Evolutionary conservation across 139 green algal genomes (phyloP).

Genomic region (Coelastrella sp.): DNA sequence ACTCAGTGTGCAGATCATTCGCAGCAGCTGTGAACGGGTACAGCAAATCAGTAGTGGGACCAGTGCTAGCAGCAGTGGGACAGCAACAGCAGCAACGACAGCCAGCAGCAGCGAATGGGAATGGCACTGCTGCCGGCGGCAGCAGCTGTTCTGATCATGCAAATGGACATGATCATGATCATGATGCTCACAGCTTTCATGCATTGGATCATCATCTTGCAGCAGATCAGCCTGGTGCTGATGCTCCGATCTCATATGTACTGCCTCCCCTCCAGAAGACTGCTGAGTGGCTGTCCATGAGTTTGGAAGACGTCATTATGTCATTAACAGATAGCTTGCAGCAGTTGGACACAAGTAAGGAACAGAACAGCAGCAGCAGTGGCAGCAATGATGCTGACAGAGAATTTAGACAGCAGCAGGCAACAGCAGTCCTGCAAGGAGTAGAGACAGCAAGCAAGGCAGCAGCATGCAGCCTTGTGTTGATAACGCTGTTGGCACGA

Average conservation of each 20-base stretch:
- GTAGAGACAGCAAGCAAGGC: conserved; percentile 2
- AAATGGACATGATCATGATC: background rate
- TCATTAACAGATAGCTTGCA: background rate
- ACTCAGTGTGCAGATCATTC: conserved; percentile 27
- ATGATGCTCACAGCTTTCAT: background rate
- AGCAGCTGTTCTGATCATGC: background rate
- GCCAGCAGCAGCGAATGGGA: conserved; percentile 10
- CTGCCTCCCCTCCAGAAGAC: conserved; percentile 22
- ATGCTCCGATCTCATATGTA: background rate
- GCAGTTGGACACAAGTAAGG: no score
- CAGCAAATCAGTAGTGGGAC: conserved; percentile 9
- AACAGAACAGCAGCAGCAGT: conserved; percentile 36
- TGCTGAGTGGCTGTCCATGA: conserved; percentile 15
- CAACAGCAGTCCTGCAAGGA: background rate
- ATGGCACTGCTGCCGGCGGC: background rate
- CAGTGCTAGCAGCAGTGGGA: background rate
- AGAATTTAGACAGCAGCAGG: background rate
- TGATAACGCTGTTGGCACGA: conserved; percentile 3
- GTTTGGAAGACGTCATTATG: conserved; percentile 1
- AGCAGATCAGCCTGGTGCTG: no score
- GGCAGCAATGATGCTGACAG: background rate
- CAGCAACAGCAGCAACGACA: conserved; percentile 15
- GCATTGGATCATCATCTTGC: no score
- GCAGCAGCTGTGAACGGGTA: conserved; percentile 26
- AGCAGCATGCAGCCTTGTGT: conserved; percentile 13